Evolutionary conservation across 345 rosid genomes (phyloP).

Genomic region (Populus alba): DNA sequence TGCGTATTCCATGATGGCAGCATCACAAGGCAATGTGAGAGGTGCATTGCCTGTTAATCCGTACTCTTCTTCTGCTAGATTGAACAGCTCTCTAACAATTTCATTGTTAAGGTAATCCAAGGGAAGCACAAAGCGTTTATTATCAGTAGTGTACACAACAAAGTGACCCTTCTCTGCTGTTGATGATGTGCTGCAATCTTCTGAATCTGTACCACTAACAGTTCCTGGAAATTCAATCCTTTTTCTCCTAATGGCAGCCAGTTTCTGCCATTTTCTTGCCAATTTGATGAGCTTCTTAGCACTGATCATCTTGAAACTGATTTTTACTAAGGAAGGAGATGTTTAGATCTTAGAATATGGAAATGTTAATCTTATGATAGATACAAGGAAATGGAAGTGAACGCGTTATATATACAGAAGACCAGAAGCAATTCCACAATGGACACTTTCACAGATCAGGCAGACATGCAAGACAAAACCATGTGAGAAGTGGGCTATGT

Average conservation of each 20-base stretch:
- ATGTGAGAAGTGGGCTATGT: background rate
- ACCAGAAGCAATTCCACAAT: background rate
- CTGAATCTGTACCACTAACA: background rate
- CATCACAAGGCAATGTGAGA: conserved; percentile 19
- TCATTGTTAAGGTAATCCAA: conserved; percentile 7
- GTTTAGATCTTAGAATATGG: background rate
- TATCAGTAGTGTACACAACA: conserved; percentile 11
- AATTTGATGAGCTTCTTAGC: conserved; percentile 4
- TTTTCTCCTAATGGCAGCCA: background rate
- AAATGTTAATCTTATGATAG: conserved; percentile 6
- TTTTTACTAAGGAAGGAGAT: background rate
- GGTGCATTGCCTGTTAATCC: conserved; percentile 16
- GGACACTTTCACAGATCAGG: background rate
- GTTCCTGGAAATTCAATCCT: background rate
- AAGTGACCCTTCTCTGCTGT: conserved; percentile 11
- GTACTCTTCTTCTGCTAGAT: conserved; percentile 16
- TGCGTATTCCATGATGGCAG: conserved; percentile 9
- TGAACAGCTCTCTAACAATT: conserved; percentile 14
- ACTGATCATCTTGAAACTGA: conserved; percentile 1
- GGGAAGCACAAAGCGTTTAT: conserved; percentile 13
- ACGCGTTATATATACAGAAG: background rate
- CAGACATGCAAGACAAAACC: background rate
- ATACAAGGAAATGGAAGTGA: background rate
- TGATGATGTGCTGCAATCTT: background rate
- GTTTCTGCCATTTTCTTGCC: conserved; percentile 8